Evolutionary conservation across 371 early-diverging fungal species (phyloP), one percentile per base, ranked within the genome.

Genomic region (Funneliformis caledonium): DNA sequence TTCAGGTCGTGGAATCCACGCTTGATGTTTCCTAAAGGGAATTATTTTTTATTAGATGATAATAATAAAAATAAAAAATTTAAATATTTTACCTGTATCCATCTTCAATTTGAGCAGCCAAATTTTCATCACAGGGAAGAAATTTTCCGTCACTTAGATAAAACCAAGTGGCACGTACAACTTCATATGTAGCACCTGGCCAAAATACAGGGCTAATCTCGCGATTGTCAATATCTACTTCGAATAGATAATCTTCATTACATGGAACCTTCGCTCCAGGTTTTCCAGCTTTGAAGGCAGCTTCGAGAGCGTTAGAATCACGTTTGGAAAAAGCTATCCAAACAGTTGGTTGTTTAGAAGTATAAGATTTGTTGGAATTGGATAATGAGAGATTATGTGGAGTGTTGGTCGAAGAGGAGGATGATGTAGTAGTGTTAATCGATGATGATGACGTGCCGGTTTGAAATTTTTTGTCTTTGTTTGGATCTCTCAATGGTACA

Each of bases 91-190:
- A 76, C 92, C 86, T 85, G 82, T 94, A 95, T 42, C 96, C 96
- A 59, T 91, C 88, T 85, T 96, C 96, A 59, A 95, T 84, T 84
- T 96, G 96, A 61, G 89, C 84, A 2, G 94, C 84, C 31, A 96
- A 84, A 70, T 91, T 93, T 78, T 92, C 94, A 79, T 95, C 94
- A 82, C 95, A 95, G 6, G 96, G 95, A 11, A 91, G 80, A 84
- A 89, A 94, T 72, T 91, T 91, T 5, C 91, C 89, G 22, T 92
- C 92, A 2, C 87, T 76, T 82, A 89, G 90, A 83, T 89, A 85
- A 85, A 95, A 96, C 96, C 96, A 96, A 0, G 92, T 91, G 6
- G 94, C 94, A 59, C 96, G 88, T 70, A 94, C 88, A 31, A 95
- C 91, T 68, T 95, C 95, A 82, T 91, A 95, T 9, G 88, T 88